Conservation (phyloP, 768 basidiomycete genomes). For the Austroboletus eburneus region DNA sequence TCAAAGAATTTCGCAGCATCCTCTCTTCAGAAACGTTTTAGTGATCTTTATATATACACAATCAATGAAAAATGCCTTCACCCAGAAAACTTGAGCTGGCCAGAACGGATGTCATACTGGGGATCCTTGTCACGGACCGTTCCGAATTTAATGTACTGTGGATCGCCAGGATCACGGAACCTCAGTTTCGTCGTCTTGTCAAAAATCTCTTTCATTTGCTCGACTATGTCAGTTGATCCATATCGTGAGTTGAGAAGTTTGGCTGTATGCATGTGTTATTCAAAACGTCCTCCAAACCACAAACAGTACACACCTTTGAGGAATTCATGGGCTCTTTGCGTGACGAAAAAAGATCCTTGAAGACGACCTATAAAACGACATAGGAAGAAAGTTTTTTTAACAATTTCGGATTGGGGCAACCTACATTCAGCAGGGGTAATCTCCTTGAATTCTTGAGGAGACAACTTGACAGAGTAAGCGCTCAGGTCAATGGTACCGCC, state of each 20-base stretch:
- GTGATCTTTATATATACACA: neutral
- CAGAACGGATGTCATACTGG: conserved; percentile 31
- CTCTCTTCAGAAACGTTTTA: conserved; percentile 22
- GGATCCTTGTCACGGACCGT: conserved; percentile 32
- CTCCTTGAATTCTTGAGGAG: conserved; percentile 35
- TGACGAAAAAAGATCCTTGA: conserved; percentile 37
- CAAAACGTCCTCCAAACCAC: neutral
- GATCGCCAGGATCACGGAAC: conserved; percentile 33
- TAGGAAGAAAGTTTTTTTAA: no score
- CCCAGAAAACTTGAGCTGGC: conserved; percentile 36
- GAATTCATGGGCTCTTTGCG: conserved; percentile 28
- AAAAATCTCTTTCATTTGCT: conserved; percentile 30
- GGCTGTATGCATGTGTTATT: no score
- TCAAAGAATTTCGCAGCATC: conserved; percentile 40
- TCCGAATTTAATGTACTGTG: conserved; percentile 39
- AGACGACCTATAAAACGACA: conserved; percentile 29
- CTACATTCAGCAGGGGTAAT: conserved; percentile 32
- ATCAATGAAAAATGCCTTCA: conserved; percentile 3
- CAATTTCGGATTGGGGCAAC: neutral
- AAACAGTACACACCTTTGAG: conserved; percentile 25
- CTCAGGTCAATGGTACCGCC: conserved; percentile 41
- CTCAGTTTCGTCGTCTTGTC: conserved; percentile 35
- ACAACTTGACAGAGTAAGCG: conserved; percentile 36
- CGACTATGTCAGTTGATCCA: conserved; percentile 27
- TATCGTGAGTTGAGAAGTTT: conserved; percentile 27